Conservation (phyloP, 352 stramenopile genomes). For the Phytophthora lateralis region DNA sequence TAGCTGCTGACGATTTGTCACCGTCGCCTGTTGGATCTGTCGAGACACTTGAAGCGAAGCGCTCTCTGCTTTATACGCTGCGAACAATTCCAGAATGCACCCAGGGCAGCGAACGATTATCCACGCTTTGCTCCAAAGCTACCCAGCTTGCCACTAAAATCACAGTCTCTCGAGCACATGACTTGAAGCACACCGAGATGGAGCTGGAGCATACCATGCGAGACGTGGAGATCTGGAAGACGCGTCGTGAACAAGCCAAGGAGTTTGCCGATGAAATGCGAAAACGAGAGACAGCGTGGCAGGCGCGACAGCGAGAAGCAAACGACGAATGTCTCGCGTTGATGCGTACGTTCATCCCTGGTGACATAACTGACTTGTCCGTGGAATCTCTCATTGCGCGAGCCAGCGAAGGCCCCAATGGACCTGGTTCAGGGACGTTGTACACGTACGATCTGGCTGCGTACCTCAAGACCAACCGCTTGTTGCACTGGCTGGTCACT, state of each 20-base stretch:
- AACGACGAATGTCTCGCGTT: slow-evolving; percentile 50
- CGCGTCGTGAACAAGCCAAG: slow-evolving; percentile 55
- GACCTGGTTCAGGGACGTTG: slow-evolving; percentile 40
- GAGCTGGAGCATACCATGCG: slow-evolving; percentile 60
- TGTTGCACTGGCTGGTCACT: slow-evolving; percentile 80
- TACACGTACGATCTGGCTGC: slow-evolving; percentile 75
- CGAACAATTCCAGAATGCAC: slow-evolving; percentile 51
- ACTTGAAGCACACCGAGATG: slow-evolving; percentile 57
- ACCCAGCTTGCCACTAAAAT: slow-evolving; percentile 51
- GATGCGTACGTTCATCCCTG: slow-evolving; percentile 54
- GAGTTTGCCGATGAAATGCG: slow-evolving; percentile 62
- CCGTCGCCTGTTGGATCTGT: slow-evolving; percentile 19
- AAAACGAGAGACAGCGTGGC: slow-evolving; percentile 57
- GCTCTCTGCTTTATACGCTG: slow-evolving; percentile 22
- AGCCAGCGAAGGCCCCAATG: slow-evolving; percentile 24
- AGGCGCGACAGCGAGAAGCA: slow-evolving; percentile 35
- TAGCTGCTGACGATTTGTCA: slow-evolving; percentile 23
- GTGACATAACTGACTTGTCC: slow-evolving; percentile 63
- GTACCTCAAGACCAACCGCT: slow-evolving; percentile 82
- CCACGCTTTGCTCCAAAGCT: slow-evolving; percentile 51
- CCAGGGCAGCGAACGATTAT: slow-evolving; percentile 52
- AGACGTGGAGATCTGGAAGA: slow-evolving; percentile 76
- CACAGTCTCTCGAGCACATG: slow-evolving; percentile 48
- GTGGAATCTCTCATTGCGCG: slow-evolving; percentile 58
- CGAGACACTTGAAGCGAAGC: slow-evolving; percentile 28